A percentile compares a stretch with the other conserved stretches of the same genome.
Conservation (phyloP, 331 rosid species). For the Ulmus americana region DNA sequence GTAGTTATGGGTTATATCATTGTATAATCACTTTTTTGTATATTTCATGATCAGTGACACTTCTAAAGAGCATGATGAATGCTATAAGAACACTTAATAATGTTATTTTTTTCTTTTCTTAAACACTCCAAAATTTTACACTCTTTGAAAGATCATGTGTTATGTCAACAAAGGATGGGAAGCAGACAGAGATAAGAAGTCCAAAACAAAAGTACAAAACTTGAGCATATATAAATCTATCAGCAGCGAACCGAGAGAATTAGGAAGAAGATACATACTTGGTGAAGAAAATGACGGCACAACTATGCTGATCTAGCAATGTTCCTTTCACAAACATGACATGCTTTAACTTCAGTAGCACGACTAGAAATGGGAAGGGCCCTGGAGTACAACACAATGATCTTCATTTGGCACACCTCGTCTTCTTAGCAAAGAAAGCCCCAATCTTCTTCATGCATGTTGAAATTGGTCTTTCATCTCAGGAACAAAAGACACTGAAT, state of each 20-base stretch:
- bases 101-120: not conserved
- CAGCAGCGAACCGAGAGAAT: slow-evolving; percentile 4
- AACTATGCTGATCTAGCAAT: slow-evolving; percentile 1
- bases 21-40: not conserved
- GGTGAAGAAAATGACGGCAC: not conserved
- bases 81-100: not conserved
- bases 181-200: not conserved
- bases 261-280: slow-evolving; percentile 20
- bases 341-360: slow-evolving; percentile 1
- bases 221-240: not conserved
- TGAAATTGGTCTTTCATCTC: not conserved
- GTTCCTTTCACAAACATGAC: not conserved
- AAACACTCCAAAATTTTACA: not conserved
- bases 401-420: not conserved
- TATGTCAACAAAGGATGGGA: not conserved
- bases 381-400: not conserved
- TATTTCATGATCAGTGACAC: too few species aligned
- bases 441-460: not conserved
- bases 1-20: not conserved
- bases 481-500: not conserved
- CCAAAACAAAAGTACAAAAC: not conserved
- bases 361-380: not conserved
- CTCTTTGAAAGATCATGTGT: not conserved
- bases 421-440: not conserved
- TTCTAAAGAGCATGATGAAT: too few species aligned